Conservation (phyloP, 2,329 filamentous ascomycete species). For the Hypoxylon sp. region DNA sequence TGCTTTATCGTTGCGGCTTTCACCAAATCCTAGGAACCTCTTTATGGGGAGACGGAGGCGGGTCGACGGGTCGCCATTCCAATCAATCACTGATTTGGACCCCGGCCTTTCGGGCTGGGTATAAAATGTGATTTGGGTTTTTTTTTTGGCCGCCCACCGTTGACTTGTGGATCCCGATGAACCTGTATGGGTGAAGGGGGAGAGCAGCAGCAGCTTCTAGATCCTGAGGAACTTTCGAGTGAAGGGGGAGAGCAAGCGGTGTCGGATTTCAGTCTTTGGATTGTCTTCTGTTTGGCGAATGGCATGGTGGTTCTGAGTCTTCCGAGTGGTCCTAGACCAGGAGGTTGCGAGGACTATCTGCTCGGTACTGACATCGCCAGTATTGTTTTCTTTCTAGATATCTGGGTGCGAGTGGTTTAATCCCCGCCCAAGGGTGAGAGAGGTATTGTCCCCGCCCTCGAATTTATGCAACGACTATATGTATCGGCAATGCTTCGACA, state of each 20-base stretch:
- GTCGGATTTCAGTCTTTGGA: constrained; percentile 28
- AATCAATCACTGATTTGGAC: constrained; percentile 39
- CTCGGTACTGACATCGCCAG: constrained; percentile 21
- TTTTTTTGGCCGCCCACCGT: constrained; percentile 38
- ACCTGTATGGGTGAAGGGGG: constrained; percentile 26
- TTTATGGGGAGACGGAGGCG: constrained; percentile 22
- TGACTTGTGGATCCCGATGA: constrained; percentile 22
- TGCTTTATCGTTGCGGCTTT: constrained; percentile 6
- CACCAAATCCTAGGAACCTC: constrained; percentile 21
- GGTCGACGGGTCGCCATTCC: constrained; percentile 28
- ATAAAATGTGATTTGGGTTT: constrained; percentile 40
- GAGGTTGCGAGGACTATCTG: constrained; percentile 32
- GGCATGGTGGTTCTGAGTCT: constrained; percentile 35
- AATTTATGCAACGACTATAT: no score
- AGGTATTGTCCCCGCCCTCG: constrained; percentile 26
- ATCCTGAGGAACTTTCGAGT: background rate
- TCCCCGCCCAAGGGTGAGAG: no score
- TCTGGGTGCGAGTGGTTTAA: no score
- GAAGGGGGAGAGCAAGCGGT: constrained; percentile 23
- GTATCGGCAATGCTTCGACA: constrained; percentile 19
- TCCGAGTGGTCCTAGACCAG: constrained; percentile 37
- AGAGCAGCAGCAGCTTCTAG: constrained; percentile 11
- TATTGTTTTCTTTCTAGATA: background rate
- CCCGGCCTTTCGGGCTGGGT: constrained; percentile 27
- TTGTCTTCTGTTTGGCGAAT: constrained; percentile 35